Evolutionary conservation across 441 rosid genomes (phyloP), one percentile per base, ranked within the genome.

Genomic region (Daphne laureola): DNA sequence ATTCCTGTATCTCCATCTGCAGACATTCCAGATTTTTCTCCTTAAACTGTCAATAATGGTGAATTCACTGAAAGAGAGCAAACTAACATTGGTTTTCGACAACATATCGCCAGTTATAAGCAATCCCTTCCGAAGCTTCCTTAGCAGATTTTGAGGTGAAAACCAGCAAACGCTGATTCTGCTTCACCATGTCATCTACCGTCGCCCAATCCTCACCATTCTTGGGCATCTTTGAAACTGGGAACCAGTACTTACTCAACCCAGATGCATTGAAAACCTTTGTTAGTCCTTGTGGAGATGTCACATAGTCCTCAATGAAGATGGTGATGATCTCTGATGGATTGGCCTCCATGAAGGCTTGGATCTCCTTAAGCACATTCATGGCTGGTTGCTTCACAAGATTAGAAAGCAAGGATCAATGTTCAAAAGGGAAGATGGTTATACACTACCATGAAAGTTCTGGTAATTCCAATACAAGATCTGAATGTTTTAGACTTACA

Each of bases 271-370:
- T 73, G 59, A 92, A 89, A 61, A 92, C 87, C 77, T 81, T 89
- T 23, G 80, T 86, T 66, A 92, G 75, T 8, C 98, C 98, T 14
- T 65, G 64, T 9, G 86, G 61, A 49, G 97, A 70, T 49, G 71
- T 70, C 64, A 92, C 98, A 47, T 92, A 92, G 68, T 92, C 98
- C 76, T 92, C 98, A 0, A 92, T 79, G 52, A 92, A 86, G 55
- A 92, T 84, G 8, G 98, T 92, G 66, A 89, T 79, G 17, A 92
- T 84, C 78, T 92, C 96, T 17, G 84, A 73, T 17, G 90, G 82
- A 57, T 86, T 86, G 12, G 79, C 74, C 57, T 72, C 78, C 57
- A 92, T 73, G 69, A 86, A 92, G 7, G 65, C 55, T 51, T 78
- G 75, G 11, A 89, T 68, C 85, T 88, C 96, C 73, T 68, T 86